Base-by-base conservation (phyloP, 768 basidiomycete genomes). In the Phanerochaete carnosa region DNA sequence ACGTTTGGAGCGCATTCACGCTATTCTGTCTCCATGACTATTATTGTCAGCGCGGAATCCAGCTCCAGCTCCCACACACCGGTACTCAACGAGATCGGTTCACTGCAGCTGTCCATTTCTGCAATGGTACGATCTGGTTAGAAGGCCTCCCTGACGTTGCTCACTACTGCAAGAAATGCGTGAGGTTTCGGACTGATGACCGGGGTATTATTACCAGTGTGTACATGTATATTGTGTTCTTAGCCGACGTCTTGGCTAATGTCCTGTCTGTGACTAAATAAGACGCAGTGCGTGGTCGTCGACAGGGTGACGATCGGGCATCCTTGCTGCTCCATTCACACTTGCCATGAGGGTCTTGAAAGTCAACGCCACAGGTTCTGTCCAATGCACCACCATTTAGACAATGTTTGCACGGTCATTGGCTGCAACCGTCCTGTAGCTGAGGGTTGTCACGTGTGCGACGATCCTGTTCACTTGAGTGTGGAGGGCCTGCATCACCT, bases 91-190 rank as follows among this genome's bases (percentile, higher is more conserved):
- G 62, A 6, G 61, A 65, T 29, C 62, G 71, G 1, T 72, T 75
- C 43, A 61, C 39, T 0, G 50, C 45, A 8, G 68, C 68, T 0
- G 72, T 75, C 43, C n/a, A 54, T 6, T 63, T 55, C 1, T 65
- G 71, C 3, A 76, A 73, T 46, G 32, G 59, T 3, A 61, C 59
- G 13, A 69, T 76, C 3, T 55, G 45, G 2, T 47, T 60, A 5
- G 47, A 54, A 37, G 70, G 74, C 0, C 72, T 73, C 28, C 66
- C 68, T 0, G 73, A 74, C 45, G 59, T 63, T 50, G 47, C 46
- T 0, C 74, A 76, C 51, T 67, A 62, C 35, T 76, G 75, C 45
- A 54, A 71, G 1, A 60, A 64, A 30, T 75, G 74, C 58, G 46
- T 49, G 16, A 28, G 47, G 16, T 35, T 23, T 30, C 35, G 13